Evolutionary conservation across 495 filamentous ascomycete genomes (phyloP), one percentile per base, ranked within the genome.

Genomic region (Podospora pseudocomata): DNA sequence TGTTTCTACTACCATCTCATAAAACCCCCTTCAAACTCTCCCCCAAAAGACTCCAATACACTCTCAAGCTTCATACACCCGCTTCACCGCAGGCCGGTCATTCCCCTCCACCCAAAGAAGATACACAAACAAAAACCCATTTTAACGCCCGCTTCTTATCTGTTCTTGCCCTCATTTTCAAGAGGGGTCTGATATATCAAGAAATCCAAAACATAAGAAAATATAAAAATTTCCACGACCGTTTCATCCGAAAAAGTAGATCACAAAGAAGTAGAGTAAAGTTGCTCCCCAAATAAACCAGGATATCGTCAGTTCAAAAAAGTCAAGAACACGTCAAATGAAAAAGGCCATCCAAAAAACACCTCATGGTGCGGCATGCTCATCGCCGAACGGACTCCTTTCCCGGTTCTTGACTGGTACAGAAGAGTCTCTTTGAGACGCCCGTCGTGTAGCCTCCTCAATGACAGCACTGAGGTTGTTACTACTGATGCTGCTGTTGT

Each of bases 381-480:
- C 85, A 67, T 87, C 85, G 13, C 84, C 81, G 72, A 87, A 87
- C 9, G 85, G 85, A 66, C 83, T 86, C 57, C 73, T 75, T 28
- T 81, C 77, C 63, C 81, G 77, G 60, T 73, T 74, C 69, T 71
- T 72, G 16, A 68, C 66, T 5, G 77, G 73, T 18, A 72, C 49
- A 15, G 60, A 72, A n/a, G 75, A 74, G 27, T 75, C 72, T 55
- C 75, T 69, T 60, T 79, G 77, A 23, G 80, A 78, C 5, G 77
- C 75, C 62, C 79, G 76, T 68, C 80, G 78, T 54, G 80, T 77
- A 5, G 84, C 78, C 70, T 86, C 82, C 70, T 85, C 83, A 20
- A 83, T 83, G 27, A 86, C 84, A 32, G 80, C 83, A 66, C 84
- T 84, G n/a, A 87, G 73, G 54, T 77, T 82, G 49, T 77, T 76